Evolutionary conservation across 495 filamentous ascomycete genomes (phyloP).

Genomic region (Trichoderma virens): DNA sequence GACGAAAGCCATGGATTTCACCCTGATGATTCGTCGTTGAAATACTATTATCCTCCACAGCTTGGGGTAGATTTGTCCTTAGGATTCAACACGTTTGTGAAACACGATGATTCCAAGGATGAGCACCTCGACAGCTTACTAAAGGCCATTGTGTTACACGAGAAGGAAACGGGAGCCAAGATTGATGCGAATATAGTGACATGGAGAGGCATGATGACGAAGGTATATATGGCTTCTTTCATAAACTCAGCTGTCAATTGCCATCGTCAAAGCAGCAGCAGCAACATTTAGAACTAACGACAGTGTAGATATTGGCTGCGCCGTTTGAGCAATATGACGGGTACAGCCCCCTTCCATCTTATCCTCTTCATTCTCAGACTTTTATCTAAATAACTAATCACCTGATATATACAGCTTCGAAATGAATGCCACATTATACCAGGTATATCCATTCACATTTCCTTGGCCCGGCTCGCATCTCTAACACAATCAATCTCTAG

Average conservation of each 20-base stretch:
- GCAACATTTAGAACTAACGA: background rate
- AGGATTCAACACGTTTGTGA: constrained; percentile 77
- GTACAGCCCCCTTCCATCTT: constrained; percentile 38
- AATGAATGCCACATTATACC: constrained; percentile 88
- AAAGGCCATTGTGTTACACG: constrained; percentile 62
- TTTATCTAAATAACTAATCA: no score
- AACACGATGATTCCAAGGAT: constrained; percentile 72
- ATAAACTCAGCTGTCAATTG: background rate
- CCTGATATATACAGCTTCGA: constrained; percentile 57
- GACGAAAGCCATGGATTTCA: constrained; percentile 71
- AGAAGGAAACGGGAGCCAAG: constrained; percentile 55
- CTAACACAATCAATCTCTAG: constrained; percentile 31
- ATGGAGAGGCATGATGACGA: constrained; percentile 99
- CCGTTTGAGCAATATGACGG: constrained; percentile 77
- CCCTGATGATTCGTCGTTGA: constrained; percentile 67
- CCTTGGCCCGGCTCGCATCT: background rate
- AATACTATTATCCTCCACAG: constrained; percentile 78
- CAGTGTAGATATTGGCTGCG: constrained; percentile 65
- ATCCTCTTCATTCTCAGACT: constrained; percentile 13
- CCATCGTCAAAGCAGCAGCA: background rate
- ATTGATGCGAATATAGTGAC: constrained; percentile 77
- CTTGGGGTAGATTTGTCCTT: constrained; percentile 63
- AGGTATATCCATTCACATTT: constrained; percentile 49
- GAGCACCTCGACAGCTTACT: constrained; percentile 85
- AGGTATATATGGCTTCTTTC: constrained; percentile 42